A percentile compares a stretch with the other conserved stretches of the same genome.
Evolutionary conservation across 257 asterid species (phyloP).

Genomic region (Rehmannia glutinosa): DNA sequence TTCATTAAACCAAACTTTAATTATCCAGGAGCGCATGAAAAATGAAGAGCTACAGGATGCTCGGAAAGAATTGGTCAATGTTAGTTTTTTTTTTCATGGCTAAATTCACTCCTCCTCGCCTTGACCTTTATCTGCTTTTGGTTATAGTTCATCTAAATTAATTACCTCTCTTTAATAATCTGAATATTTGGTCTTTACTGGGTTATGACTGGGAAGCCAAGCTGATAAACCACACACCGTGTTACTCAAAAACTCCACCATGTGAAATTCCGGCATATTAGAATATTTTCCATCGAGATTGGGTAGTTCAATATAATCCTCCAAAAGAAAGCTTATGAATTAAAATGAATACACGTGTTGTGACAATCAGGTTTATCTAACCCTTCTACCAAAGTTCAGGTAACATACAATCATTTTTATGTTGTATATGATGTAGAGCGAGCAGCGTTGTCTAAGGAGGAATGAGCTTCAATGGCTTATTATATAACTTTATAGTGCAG

Average conservation of each 20-base stretch:
- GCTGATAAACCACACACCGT: too few species aligned
- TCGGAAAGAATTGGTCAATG: slow-evolving; percentile 82
- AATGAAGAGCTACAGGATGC: slow-evolving; percentile 93
- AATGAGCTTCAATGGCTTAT: too few species aligned
- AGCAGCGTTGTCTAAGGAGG: too few species aligned
- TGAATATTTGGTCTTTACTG: slow-evolving; percentile 1
- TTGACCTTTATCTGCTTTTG: background rate
- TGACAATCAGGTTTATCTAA: background rate
- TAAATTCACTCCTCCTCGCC: background rate
- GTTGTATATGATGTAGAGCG: background rate
- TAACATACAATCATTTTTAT: background rate
- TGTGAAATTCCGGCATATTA: background rate
- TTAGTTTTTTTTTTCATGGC: slow-evolving; percentile 31
- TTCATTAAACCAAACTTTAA: slow-evolving; percentile 53
- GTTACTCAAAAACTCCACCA: too few species aligned
- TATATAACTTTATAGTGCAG: too few species aligned
- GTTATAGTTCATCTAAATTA: background rate
- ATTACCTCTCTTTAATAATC: background rate
- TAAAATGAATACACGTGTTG: background rate
- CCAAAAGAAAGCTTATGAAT: background rate
- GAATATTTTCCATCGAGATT: background rate
- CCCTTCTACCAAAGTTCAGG: background rate
- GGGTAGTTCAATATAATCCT: background rate
- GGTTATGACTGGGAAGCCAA: slow-evolving; percentile 3
- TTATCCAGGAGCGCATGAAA: slow-evolving; percentile 72